These are phyloP conservation scores for Penicillium sp. DNA, from an alignment of 2,329 filamentous ascomycete genomes.

Conservation along the genomic window DNA sequence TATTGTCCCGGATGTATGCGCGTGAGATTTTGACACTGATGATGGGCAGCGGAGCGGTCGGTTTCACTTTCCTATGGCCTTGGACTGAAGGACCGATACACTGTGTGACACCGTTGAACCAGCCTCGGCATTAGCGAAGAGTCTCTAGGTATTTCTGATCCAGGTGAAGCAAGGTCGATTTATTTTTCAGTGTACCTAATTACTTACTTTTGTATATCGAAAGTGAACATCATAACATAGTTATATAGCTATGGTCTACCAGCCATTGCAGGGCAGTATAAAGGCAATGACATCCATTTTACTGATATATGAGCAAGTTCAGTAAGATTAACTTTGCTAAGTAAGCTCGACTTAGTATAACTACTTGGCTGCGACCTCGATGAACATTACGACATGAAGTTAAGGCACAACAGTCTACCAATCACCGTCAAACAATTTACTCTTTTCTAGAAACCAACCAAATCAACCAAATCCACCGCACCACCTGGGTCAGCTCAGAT, in stretches of 20 bases:
- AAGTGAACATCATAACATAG: not conserved
- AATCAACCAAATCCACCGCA: not conserved
- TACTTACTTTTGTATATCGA: not conserved
- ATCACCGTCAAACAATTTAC: not conserved
- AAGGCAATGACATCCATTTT: too few relatives aligned
- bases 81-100: not conserved
- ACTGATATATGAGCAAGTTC: not conserved
- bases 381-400: not conserved
- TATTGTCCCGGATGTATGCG: slow-evolving; percentile 1
- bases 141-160: slow-evolving; percentile 1
- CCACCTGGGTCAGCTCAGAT: not conserved
- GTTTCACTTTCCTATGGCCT: slow-evolving; percentile 5
- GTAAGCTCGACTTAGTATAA: not conserved
- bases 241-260: not conserved
- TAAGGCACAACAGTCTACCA: not conserved
- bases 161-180: not conserved
- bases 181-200: too few relatives aligned
- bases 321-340: not conserved
- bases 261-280: too few relatives aligned
- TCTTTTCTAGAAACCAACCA: not conserved
- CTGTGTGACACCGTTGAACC: slow-evolving; percentile 1
- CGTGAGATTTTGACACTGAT: slow-evolving; percentile 7
- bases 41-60: slow-evolving; percentile 4
- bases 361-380: not conserved
- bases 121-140: slow-evolving; percentile 1